Percentiles rank a stretch among this genome's conserved stretches.
These are phyloP conservation scores for Aspergillus kassunensis DNA, from an alignment of 495 filamentous ascomycete species.

Conservation along the genomic window DNA sequence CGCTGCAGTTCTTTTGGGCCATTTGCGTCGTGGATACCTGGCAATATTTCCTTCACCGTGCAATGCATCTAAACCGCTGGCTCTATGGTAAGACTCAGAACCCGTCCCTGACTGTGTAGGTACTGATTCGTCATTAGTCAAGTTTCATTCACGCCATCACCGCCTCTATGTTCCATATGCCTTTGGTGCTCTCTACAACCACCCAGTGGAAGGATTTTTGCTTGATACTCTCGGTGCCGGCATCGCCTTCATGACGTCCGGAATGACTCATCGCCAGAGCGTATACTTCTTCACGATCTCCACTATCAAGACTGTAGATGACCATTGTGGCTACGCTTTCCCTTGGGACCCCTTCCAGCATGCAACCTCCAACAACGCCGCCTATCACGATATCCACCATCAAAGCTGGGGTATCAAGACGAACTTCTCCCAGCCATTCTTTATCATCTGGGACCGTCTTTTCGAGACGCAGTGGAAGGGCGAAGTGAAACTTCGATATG, in stretches of 20 bases:
- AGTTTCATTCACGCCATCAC: conserved; percentile 93
- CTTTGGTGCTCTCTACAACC: conserved; percentile 95
- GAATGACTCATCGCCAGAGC: conserved; percentile 73
- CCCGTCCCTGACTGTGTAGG: background rate
- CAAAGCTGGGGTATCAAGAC: conserved; percentile 96
- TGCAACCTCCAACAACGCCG: conserved; percentile 87
- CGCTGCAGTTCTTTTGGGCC: conserved; percentile 67
- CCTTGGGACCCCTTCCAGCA: conserved; percentile 93
- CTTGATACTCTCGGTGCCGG: conserved; percentile 86
- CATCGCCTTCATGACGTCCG: conserved; percentile 69
- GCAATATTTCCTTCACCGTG: conserved; percentile 94
- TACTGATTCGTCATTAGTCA: conserved; percentile 46
- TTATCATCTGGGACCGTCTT: conserved; percentile 50
- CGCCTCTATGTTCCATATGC: conserved; percentile 95
- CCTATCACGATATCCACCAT: conserved; percentile 96
- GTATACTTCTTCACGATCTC: conserved; percentile 82
- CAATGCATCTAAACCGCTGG: conserved; percentile 94
- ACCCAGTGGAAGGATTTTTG: conserved; percentile 83
- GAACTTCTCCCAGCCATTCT: conserved; percentile 53
- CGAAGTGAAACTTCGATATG: conserved; percentile 42
- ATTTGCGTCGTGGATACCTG: conserved; percentile 82
- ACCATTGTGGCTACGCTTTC: conserved; percentile 93
- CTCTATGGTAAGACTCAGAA: conserved; percentile 75
- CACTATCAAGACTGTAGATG: conserved; percentile 93
- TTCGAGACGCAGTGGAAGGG: conserved; percentile 46